Percentiles rank a stretch among this genome's conserved stretches.
phyloP scores from a whole-genome alignment of 768 basidiomycete species.

The Tylopilus rubrobrunneus region DNA sequence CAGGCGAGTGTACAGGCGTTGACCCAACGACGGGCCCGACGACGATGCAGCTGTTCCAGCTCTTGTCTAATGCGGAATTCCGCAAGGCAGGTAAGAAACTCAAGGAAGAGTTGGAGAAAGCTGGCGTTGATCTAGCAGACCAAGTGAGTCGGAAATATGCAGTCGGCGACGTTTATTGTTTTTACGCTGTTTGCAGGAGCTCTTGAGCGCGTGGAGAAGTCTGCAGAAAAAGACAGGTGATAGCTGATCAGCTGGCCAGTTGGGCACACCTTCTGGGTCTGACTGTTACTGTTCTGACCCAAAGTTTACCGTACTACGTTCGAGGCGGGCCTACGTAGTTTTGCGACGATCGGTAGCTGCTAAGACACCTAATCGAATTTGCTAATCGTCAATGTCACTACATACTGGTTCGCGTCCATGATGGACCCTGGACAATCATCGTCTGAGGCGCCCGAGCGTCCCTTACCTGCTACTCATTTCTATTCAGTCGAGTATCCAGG shows the following conservation, averaged over 20 bases:
- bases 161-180: neutral
- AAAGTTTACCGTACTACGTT: neutral
- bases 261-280: neutral
- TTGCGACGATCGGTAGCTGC: neutral
- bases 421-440: slow-evolving; percentile 13
- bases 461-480: slow-evolving; percentile 57
- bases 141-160: slow-evolving; percentile 37
- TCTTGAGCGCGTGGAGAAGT: slow-evolving; percentile 38
- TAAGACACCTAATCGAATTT: neutral
- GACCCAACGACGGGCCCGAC: slow-evolving; percentile 47
- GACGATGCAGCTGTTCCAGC: slow-evolving; percentile 49
- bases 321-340: neutral
- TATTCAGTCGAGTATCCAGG: slow-evolving; percentile 91
- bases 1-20: slow-evolving; percentile 36
- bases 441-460: slow-evolving; percentile 34
- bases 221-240: slow-evolving; percentile 28
- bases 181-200: slow-evolving; percentile 35
- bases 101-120: slow-evolving; percentile 49
- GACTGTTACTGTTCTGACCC: neutral
- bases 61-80: slow-evolving; percentile 52
- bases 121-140: slow-evolving; percentile 55
- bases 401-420: neutral
- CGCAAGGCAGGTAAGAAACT: slow-evolving; percentile 43
- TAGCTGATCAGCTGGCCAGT: slow-evolving; percentile 4
- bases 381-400: slow-evolving; percentile 4